Evolutionary conservation across 495 filamentous ascomycete species (phyloP).

Genomic region (Cercophora samala): DNA sequence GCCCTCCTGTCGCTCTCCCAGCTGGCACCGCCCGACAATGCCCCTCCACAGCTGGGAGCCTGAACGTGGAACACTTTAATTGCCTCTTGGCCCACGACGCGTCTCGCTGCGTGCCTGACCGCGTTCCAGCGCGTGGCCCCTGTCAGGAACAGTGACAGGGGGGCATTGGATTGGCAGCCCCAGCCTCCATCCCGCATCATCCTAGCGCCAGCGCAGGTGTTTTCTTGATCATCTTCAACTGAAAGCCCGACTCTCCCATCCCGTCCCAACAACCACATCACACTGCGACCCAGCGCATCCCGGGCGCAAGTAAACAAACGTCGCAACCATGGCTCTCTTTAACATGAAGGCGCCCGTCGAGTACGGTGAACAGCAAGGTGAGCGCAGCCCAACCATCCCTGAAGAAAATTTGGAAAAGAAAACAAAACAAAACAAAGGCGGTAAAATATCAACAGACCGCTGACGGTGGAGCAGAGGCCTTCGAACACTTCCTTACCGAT

Average conservation of each 20-base stretch:
- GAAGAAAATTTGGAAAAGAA: constrained; percentile 5
- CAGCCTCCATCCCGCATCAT: constrained; percentile 25
- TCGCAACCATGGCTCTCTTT: constrained; percentile 69
- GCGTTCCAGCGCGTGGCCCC: constrained; percentile 18
- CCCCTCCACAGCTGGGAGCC: not conserved
- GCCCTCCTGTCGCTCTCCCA: not conserved
- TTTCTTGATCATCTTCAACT: constrained; percentile 9
- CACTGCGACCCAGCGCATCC: constrained; percentile 1
- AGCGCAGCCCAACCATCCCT: constrained; percentile 22
- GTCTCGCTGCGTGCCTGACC: constrained; percentile 17
- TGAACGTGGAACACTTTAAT: constrained; percentile 14
- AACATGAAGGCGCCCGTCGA: constrained; percentile 72
- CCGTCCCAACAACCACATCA: constrained; percentile 9
- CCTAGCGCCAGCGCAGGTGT: constrained; percentile 16
- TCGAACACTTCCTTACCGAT: constrained; percentile 79
- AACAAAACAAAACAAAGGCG: not conserved
- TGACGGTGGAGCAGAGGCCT: constrained; percentile 55
- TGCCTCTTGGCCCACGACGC: constrained; percentile 23
- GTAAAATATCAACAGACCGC: constrained; percentile 2
- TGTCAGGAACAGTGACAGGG: not conserved
- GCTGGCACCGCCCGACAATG: too few relatives aligned
- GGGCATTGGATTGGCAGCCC: constrained; percentile 10
- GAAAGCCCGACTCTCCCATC: not conserved
- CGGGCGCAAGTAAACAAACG: constrained; percentile 14
- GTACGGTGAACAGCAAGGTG: constrained; percentile 80